Evolutionary conservation across 2,329 filamentous ascomycete species (phyloP).

Genomic region (Epichloe scottii): DNA sequence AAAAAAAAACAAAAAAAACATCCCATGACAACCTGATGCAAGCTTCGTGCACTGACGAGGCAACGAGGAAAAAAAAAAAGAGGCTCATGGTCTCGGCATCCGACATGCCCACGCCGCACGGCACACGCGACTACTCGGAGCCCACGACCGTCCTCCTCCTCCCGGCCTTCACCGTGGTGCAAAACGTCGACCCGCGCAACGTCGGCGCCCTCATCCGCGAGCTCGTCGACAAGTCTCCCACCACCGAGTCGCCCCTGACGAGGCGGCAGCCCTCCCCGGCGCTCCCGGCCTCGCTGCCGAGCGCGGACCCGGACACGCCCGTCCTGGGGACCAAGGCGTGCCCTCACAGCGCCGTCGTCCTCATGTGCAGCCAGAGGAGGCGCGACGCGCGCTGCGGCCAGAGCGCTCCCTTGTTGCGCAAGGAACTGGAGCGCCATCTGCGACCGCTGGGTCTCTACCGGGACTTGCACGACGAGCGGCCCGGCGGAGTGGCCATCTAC

Average conservation of each 20-base stretch:
- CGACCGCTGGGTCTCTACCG: conserved; percentile 74
- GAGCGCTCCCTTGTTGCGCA: conserved; percentile 76
- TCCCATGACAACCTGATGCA: no score
- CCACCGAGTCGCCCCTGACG: conserved; percentile 52
- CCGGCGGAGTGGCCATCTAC: conserved; percentile 87
- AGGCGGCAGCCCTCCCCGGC: conserved; percentile 17
- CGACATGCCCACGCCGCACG: conserved; percentile 71
- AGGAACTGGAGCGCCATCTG: conserved; percentile 81
- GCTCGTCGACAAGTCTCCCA: conserved; percentile 61
- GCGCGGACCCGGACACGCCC: conserved; percentile 16
- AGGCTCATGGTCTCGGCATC: conserved; percentile 83
- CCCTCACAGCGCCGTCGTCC: conserved; percentile 74
- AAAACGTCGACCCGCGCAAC: conserved; percentile 66
- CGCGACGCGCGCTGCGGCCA: conserved; percentile 91
- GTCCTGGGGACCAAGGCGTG: conserved; percentile 36
- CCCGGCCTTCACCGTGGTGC: conserved; percentile 70
- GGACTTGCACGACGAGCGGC: conserved; percentile 76
- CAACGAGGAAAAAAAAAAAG: conserved; percentile 28
- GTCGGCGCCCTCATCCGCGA: conserved; percentile 59
- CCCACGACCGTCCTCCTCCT: conserved; percentile 75
- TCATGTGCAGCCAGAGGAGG: conserved; percentile 91
- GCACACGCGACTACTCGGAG: conserved; percentile 47
- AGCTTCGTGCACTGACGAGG: no score
- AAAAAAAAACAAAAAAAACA: no score
- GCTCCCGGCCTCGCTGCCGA: conserved; percentile 19